phyloP scores from a whole-genome alignment of 495 filamentous ascomycete species.

The Xylaria scruposa region DNA sequence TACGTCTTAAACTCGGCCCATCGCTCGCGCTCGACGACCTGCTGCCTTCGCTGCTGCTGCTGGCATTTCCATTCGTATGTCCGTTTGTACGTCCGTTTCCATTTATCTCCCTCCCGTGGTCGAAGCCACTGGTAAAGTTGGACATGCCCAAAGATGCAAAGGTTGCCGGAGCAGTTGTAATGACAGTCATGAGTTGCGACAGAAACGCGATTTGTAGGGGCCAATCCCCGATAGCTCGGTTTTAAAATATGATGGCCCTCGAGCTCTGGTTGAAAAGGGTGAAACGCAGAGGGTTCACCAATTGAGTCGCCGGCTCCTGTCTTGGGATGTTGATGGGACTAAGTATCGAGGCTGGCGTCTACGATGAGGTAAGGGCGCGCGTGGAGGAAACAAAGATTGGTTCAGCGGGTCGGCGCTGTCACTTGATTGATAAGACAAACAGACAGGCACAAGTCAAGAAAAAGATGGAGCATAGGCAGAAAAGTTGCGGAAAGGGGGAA shows the following conservation, averaged over 20 bases:
- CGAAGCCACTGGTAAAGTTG: constrained; percentile 40
- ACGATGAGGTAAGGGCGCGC: background rate
- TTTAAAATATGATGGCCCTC: background rate
- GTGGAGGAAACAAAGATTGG: background rate
- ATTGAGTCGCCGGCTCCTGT: constrained; percentile 6
- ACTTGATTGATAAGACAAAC: background rate
- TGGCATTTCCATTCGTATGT: constrained; percentile 31
- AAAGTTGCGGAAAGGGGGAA: constrained; percentile 28
- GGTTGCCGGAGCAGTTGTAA: constrained; percentile 30
- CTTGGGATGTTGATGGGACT: background rate
- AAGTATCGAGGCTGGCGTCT: background rate
- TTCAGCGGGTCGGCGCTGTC: background rate
- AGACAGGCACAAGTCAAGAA: background rate
- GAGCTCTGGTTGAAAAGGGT: background rate
- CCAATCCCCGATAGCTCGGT: background rate
- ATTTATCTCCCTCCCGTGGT: constrained; percentile 36
- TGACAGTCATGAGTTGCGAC: constrained; percentile 29
- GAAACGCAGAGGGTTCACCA: background rate
- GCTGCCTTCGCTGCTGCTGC: constrained; percentile 30
- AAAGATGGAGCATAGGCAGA: constrained; percentile 12
- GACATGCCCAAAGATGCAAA: constrained; percentile 33
- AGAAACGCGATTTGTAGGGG: constrained; percentile 6
- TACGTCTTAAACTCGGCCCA: constrained; percentile 50
- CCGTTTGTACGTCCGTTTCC: constrained; percentile 35
- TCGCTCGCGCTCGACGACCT: constrained; percentile 34